Conservation (phyloP, 1,284 basidiomycete genomes). For the Apiotrichum siamense region DNA sequence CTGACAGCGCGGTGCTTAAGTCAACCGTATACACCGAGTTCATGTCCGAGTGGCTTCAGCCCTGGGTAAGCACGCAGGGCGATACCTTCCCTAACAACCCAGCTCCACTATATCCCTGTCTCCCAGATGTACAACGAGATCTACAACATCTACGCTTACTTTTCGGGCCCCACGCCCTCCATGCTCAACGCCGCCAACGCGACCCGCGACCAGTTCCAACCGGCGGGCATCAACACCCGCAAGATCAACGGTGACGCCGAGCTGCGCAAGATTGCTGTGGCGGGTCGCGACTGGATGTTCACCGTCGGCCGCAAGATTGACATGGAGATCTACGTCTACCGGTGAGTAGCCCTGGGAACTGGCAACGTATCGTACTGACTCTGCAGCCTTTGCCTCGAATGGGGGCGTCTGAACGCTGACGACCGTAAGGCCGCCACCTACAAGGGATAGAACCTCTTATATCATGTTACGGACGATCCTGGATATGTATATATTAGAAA, state of each 20-base stretch:
- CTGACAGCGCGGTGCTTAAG: slow-evolving; percentile 80
- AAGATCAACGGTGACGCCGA: slow-evolving; percentile 63
- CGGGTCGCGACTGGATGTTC: slow-evolving; percentile 83
- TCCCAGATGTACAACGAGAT: slow-evolving; percentile 79
- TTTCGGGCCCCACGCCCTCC: slow-evolving; percentile 67
- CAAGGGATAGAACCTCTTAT: no score
- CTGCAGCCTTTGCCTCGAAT: slow-evolving; percentile 66
- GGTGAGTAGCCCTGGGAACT: slow-evolving; percentile 31
- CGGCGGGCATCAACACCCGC: slow-evolving; percentile 43
- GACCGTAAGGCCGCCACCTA: slow-evolving; percentile 65
- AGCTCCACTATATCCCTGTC: slow-evolving; percentile 90
- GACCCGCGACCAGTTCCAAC: slow-evolving; percentile 39
- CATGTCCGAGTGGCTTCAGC: slow-evolving; percentile 58
- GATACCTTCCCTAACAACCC: not conserved
- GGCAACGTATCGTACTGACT: not conserved
- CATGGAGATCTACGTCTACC: slow-evolving; percentile 84
- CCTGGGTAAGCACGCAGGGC: slow-evolving; percentile 42
- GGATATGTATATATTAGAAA: no score
- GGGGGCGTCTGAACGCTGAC: slow-evolving; percentile 74
- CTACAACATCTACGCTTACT: slow-evolving; percentile 85
- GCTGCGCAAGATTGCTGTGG: slow-evolving; percentile 71
- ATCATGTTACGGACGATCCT: not conserved
- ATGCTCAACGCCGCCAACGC: slow-evolving; percentile 55
- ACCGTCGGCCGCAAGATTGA: slow-evolving; percentile 72
- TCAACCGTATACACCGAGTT: slow-evolving; percentile 84